Base-by-base conservation (phyloP, 192 early-diverging fungal species). In the Pecoramyces ruminantium region DNA sequence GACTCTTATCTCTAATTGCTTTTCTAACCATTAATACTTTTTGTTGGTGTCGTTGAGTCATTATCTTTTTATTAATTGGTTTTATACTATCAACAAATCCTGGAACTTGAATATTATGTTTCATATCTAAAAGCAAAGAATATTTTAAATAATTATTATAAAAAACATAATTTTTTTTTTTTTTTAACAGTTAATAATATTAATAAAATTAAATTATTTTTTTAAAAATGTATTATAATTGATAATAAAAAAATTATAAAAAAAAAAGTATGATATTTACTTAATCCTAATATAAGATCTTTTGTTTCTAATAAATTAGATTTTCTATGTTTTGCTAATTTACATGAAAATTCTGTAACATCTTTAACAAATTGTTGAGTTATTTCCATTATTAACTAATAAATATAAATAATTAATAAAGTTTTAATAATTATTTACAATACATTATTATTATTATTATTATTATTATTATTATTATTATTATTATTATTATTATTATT, bases 321-420 rank as follows among this genome's bases (percentile, higher is more conserved):
- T 79, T 92, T 91, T 77, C 95, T 88, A 85, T 96, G 95, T 81
- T 92, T 94, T 21, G 95, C 95, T 77, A 95, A 83, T 81, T 92
- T 90, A 85, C 93, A 94, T 2, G 92, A 94, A 86, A 95, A 93
- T 80, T 89, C 86, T 4, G 93, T 93, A 0, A 95, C 93, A 1
- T 93, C 92, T 80, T 95, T 92, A 79, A 96, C 94, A 84, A 96
- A 96, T 80, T 95, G 93, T 82, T 95, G 93, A 0, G 94, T 93
- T 42, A 95, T 88, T 80, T 95, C 93, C 80, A 95, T 87, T 39
- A 96, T 82, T 80, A 96, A 92, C 92, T 93, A 78, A 30, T 29
- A 30, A n/a, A n/a, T n/a, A n/a, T n/a, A n/a, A n/a, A n/a, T n/a
- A n/a, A n/a, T n/a, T n/a, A n/a, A n/a, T n/a, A n/a, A n/a, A n/a